Evolutionary conservation across 2,329 filamentous ascomycete genomes (phyloP), one percentile per base, ranked within the genome.

Genomic region (Pseudonectria foliicola): DNA sequence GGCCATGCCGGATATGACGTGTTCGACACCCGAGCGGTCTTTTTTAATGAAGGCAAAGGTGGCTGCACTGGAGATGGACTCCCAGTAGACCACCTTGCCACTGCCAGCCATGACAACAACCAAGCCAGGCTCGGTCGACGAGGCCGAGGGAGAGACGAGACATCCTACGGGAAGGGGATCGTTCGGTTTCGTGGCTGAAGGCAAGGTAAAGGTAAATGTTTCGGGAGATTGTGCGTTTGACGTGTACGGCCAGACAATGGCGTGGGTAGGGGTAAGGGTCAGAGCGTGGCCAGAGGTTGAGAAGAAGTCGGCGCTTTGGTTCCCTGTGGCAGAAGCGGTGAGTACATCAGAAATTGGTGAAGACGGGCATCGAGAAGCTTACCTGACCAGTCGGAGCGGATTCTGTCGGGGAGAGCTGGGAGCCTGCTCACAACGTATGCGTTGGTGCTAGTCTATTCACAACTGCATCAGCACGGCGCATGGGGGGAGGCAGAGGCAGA

Each of bases 71-170:
- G 90, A 88, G 44, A 96, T 85, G 26, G 87, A 93, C 57, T 96
- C 92, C 88, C 92, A 96, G 60, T 92, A 96, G 29, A 86, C 81
- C 34, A 96, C 78, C 59, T 82, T 89, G 34, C 92, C 92, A 31
- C 73, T 88, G 13, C 76, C 77, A 10, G 90, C 85, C 65, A 90
- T 85, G 25, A 96, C 73, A 25, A 95, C 75, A 18, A 98, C 77
- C 25, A 98, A 71, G 3, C 92, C 92, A 24, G 89, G 83, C 48
- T 94, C 85, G 31, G 78, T 77, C n/a, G 77, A 78, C 4, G 81
- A 80, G 10, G 84, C 80, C 5, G 85, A 84, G 32, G 84, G 81
- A 0, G 85, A 82, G 6, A 95, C 81, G 34, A 98, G 73, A 13
- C 85, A 77, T 35, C 87, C 92, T 26, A 95, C 70, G 2, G 92